A percentile compares a stretch with the other conserved stretches of the same genome.
Conservation (phyloP, 2,329 filamentous ascomycete genomes). For the Ilyonectria destructans region DNA sequence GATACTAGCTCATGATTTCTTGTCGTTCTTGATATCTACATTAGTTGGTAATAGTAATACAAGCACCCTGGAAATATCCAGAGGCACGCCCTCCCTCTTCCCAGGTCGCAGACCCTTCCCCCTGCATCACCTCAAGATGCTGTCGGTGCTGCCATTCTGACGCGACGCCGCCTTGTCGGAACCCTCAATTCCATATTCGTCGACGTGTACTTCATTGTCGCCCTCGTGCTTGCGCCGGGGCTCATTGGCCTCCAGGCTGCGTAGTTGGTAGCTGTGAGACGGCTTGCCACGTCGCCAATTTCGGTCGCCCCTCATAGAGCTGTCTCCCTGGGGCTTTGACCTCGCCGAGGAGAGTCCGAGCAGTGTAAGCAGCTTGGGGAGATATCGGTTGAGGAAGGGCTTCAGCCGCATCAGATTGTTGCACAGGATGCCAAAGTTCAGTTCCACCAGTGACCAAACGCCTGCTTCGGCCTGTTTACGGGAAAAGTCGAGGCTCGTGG, state of each 20-base stretch:
- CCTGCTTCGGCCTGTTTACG: constrained; percentile 28
- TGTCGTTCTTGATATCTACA: neutral
- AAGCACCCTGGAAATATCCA: neutral
- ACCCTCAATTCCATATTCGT: neutral
- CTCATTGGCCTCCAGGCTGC: constrained; percentile 14
- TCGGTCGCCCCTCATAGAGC: neutral
- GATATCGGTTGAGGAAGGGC: constrained; percentile 26
- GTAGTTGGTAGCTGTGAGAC: constrained; percentile 20
- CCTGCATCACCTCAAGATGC: constrained; percentile 19
- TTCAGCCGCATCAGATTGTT: constrained; percentile 32
- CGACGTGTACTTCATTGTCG: neutral
- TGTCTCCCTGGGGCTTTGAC: constrained; percentile 7
- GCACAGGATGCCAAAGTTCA: constrained; percentile 32
- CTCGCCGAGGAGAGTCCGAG: constrained; percentile 15
- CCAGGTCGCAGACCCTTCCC: neutral
- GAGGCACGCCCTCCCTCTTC: too few species aligned
- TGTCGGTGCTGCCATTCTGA: constrained; percentile 25
- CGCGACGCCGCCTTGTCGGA: constrained; percentile 22
- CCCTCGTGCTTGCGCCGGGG: neutral
- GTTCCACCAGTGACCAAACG: constrained; percentile 31
- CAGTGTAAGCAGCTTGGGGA: constrained; percentile 17
- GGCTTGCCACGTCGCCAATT: constrained; percentile 24
- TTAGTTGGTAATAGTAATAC: neutral
- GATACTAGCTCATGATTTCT: neutral
- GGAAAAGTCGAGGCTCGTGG: constrained; percentile 23